Evolutionary conservation across 371 early-diverging fungal genomes (phyloP).

Genomic region (Mortierella sp.): DNA sequence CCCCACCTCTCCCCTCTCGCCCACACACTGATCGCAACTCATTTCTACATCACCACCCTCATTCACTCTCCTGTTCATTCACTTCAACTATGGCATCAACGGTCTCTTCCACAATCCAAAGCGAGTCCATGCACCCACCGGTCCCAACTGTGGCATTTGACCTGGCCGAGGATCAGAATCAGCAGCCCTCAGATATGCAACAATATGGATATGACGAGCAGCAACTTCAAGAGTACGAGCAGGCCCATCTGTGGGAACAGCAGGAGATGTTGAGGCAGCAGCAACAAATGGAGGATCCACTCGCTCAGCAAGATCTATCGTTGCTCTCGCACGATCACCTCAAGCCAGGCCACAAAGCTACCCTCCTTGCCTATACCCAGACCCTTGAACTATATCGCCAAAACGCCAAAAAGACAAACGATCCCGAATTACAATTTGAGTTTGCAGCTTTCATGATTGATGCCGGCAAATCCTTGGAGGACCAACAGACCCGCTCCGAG

Average conservation of each 20-base stretch:
- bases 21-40: too few species aligned
- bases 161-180: conserved; percentile 5
- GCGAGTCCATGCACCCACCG: conserved; percentile 6
- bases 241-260: conserved; percentile 28
- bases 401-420: conserved; percentile 85
- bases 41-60: neutral
- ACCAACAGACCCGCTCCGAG: conserved; percentile 63
- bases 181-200: neutral
- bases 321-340: conserved; percentile 73
- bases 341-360: conserved; percentile 73
- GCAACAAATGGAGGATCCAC: conserved; percentile 63
- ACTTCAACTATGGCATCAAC: conserved; percentile 32
- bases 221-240: conserved; percentile 21
- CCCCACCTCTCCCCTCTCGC: neutral
- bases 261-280: conserved; percentile 58
- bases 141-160: conserved; percentile 9
- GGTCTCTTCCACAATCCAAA: conserved; percentile 21
- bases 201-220: conserved; percentile 33
- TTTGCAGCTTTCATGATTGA: conserved; percentile 83
- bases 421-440: conserved; percentile 82
- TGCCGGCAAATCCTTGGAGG: conserved; percentile 67
- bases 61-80: conserved; percentile 1
- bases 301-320: conserved; percentile 5
- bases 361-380: conserved; percentile 73
- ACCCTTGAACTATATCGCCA: conserved; percentile 83